Base-by-base conservation (phyloP, 306 rosid genomes). In the Quercus dentata region DNA sequence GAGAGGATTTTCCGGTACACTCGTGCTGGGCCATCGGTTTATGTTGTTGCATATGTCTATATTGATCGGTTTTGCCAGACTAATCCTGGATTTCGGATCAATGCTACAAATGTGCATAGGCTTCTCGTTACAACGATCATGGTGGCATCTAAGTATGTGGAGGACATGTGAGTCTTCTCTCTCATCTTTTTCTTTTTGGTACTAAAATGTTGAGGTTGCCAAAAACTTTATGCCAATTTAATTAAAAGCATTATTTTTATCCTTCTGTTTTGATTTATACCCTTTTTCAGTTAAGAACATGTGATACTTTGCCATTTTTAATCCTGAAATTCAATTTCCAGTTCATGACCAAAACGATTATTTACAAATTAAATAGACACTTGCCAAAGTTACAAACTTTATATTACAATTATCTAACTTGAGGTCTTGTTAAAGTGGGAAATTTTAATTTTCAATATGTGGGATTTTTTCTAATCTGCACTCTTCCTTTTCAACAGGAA, bases 81-180 rank as follows among this genome's bases (percentile, higher is more conserved):
- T 59, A 91, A 92, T 81, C 84, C 87, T 68, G 88, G 76, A 7
- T 94, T 92, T 69, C 79, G 90, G 38, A 92, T 94, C 82, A 90
- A 78, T 80, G 75, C 85, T 44, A 82, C 84, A 56, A 94, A 94
- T 87, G 98, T 92, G 2, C 97, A 94, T 59, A 88, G 97, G 76
- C 92, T 94, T 68, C 97, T 94, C 76, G 84, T 92, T 33, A 92
- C 97, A 17, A 92, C 97, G 41, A 91, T 94, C 23, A 92, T 94
- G 98, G 93, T 94, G 73, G 98, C 98, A 81, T 94, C 97, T 15
- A 94, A 94, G 71, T 94, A 91, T 72, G 94, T 90, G 2, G 98
- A 94, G 74, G 98, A 94, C 87, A 91, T 89, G 98, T 94, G 56
- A 91, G 97, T 85, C 11, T n/a, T 69, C 75, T 38, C 19, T 54